These are phyloP conservation scores for Cladorrhinum sp. DNA, from an alignment of 2,329 filamentous ascomycete species.

Conservation along the genomic window DNA sequence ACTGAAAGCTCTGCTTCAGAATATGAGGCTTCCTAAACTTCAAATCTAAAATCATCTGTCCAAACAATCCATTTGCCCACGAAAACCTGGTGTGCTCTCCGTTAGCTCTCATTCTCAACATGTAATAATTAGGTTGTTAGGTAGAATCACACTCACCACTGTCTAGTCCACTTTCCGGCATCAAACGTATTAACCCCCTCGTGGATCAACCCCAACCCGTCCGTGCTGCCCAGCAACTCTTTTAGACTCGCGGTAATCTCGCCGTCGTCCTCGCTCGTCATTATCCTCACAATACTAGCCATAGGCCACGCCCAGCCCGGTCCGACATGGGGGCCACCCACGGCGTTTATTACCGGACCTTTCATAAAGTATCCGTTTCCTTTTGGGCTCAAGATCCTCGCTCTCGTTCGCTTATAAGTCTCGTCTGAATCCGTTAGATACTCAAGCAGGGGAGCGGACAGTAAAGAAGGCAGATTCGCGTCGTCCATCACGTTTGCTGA, in stretches of 20 bases:
- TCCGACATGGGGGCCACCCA: conserved; percentile 52
- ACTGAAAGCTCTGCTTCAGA: conserved; percentile 38
- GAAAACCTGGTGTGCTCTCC: conserved; percentile 61
- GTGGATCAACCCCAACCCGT: conserved; percentile 73
- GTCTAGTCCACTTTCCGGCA: conserved; percentile 42
- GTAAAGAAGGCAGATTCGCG: conserved; percentile 62
- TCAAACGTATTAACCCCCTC: conserved; percentile 72
- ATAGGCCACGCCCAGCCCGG: conserved; percentile 83
- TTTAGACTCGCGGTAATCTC: conserved; percentile 69
- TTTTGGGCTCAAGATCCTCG: conserved; percentile 62
- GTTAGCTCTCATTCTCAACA: no score
- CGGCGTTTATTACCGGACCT: conserved; percentile 49
- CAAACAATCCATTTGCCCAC: conserved; percentile 86
- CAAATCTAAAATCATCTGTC: conserved; percentile 76
- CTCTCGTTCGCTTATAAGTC: conserved; percentile 70
- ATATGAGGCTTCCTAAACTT: conserved; percentile 64
- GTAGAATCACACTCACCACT: conserved; percentile 40
- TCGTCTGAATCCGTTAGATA: conserved; percentile 56
- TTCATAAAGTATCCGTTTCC: conserved; percentile 69
- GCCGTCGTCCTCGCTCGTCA: conserved; percentile 71
- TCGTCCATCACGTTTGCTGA: conserved; percentile 61
- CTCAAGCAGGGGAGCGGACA: conserved; percentile 60
- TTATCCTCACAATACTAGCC: conserved; percentile 73
- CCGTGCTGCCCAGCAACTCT: conserved; percentile 65
- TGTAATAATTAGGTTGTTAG: neutral